These are phyloP conservation scores for Fusarium tupiense DNA, from an alignment of 2,329 filamentous ascomycete species.

Conservation along the genomic window DNA sequence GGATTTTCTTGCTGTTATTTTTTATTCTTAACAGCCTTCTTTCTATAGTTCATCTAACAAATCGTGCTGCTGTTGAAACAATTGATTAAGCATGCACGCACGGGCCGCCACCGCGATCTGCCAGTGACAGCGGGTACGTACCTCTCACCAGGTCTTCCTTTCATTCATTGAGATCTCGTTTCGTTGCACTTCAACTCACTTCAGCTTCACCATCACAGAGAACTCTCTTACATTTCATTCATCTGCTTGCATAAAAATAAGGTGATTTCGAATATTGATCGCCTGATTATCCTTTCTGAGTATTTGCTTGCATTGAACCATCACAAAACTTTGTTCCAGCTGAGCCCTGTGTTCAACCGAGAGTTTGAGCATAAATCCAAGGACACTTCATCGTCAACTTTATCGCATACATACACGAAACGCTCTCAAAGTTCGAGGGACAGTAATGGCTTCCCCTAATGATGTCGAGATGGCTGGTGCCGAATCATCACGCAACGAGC, in stretches of 20 bases:
- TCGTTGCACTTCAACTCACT: not conserved
- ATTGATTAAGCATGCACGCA: not conserved
- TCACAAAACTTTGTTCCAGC: not conserved
- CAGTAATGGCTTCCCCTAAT: constrained; percentile 45
- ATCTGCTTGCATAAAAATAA: not conserved
- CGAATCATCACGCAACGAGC: constrained; percentile 48
- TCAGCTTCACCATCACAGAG: not conserved
- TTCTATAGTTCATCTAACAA: not conserved
- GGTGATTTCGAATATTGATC: too few relatives aligned
- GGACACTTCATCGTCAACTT: not conserved
- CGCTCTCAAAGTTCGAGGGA: not conserved
- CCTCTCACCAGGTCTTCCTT: not conserved
- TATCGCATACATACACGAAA: not conserved
- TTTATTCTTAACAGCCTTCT: too few relatives aligned
- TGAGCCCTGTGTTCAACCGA: not conserved
- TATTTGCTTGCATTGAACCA: not conserved
- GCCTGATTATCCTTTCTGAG: too few relatives aligned
- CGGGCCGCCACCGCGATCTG: not conserved
- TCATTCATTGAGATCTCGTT: not conserved
- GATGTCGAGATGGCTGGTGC: constrained; percentile 47
- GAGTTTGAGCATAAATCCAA: not conserved
- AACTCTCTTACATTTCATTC: not conserved
- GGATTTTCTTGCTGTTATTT: not conserved
- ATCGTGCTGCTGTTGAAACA: not conserved
- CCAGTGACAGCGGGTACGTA: not conserved